Evolutionary conservation across 352 stramenopile species (phyloP).

Genomic region (Pythium sp.): DNA sequence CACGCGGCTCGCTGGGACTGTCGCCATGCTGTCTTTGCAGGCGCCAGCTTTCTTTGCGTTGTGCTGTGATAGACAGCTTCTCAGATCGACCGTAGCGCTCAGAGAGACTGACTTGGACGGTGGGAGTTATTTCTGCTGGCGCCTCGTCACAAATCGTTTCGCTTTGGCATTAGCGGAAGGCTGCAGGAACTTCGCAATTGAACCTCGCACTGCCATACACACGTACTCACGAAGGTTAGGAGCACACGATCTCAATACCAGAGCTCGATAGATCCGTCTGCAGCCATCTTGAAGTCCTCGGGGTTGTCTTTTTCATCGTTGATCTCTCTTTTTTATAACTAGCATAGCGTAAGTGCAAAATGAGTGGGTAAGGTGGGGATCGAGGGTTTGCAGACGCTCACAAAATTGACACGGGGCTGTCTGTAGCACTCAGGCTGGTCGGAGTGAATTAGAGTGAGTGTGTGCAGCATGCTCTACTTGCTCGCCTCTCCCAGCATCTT

Average conservation of each 20-base stretch:
- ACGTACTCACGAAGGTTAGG: too few relatives aligned
- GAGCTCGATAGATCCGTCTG: too few relatives aligned
- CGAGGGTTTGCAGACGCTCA: background rate
- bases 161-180: background rate
- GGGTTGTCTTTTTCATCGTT: too few relatives aligned
- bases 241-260: too few relatives aligned
- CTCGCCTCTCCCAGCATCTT: conserved; percentile 40
- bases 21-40: conserved; percentile 27
- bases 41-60: background rate
- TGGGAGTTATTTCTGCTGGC: background rate
- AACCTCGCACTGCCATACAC: too few relatives aligned
- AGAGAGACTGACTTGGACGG: background rate
- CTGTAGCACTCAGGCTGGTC: background rate
- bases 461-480: conserved; percentile 8
- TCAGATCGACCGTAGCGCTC: background rate
- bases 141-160: background rate
- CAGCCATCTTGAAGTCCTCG: too few relatives aligned
- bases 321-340: background rate
- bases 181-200: too few relatives aligned
- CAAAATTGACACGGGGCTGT: background rate
- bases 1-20: conserved; percentile 29
- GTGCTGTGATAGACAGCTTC: background rate
- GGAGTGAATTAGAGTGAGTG: background rate
- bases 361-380: background rate
- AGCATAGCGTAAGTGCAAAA: background rate